Percentiles rank a stretch among this genome's conserved stretches.
phyloP scores from a whole-genome alignment of 108 stramenopile species.

The Skeletonema costatum region DNA sequence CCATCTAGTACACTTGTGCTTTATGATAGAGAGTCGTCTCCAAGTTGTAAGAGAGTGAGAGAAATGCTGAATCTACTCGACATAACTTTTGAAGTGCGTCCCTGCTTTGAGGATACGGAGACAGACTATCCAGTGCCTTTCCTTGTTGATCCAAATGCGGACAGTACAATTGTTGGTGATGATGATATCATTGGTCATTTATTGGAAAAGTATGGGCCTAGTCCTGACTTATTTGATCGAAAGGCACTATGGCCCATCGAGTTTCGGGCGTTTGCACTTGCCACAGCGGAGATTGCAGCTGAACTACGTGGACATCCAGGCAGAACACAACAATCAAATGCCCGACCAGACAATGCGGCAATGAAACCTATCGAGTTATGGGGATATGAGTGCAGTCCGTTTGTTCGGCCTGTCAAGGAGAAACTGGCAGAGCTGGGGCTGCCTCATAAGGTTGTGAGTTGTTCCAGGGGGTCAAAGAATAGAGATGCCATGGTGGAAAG shows the following conservation, averaged over 20 bases:
- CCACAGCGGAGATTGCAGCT: conserved; percentile 57
- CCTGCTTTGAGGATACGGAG: conserved; percentile 65
- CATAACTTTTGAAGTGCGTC: conserved; percentile 76
- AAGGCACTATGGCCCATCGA: conserved; percentile 75
- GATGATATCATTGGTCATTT: conserved; percentile 83
- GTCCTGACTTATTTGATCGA: conserved; percentile 52
- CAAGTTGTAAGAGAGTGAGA: conserved; percentile 86
- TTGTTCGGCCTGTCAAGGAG: conserved; percentile 81
- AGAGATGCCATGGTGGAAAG: conserved; percentile 73
- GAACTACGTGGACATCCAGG: conserved; percentile 61
- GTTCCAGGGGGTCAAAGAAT: conserved; percentile 83
- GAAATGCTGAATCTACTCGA: conserved; percentile 87
- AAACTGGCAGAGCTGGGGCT: conserved; percentile 72
- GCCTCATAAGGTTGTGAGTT: conserved; percentile 76
- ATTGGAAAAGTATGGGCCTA: conserved; percentile 80
- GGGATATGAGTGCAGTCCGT: conserved; percentile 89
- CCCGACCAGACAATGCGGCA: conserved; percentile 70
- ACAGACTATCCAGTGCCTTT: conserved; percentile 72
- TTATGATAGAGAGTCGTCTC: conserved; percentile 90
- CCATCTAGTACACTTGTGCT: conserved; percentile 76
- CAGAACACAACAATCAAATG: conserved; percentile 46
- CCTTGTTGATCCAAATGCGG: conserved; percentile 82
- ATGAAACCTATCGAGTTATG: conserved; percentile 82
- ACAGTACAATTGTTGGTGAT: conserved; percentile 71
- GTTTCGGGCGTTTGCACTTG: conserved; percentile 59